A percentile compares a stretch with the other conserved stretches of the same genome.
Evolutionary conservation across 1,284 basidiomycete species (phyloP).

Genomic region (Ganoderma sinense): DNA sequence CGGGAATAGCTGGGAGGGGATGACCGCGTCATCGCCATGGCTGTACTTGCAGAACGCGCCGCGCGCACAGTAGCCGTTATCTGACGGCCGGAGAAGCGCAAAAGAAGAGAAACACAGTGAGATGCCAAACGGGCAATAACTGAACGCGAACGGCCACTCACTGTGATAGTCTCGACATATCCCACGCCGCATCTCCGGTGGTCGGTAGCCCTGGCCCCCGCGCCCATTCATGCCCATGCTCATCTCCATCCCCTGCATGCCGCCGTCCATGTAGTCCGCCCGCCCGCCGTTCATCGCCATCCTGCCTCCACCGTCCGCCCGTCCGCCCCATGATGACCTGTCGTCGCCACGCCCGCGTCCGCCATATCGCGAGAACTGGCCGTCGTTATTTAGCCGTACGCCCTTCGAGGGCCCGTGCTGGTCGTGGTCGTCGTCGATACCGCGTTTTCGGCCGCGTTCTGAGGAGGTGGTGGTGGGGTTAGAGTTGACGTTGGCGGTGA

Average conservation of each 20-base stretch:
- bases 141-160: conserved; percentile 50
- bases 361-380: conserved; percentile 67
- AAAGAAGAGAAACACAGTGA: conserved; percentile 12
- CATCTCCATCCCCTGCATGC: conserved; percentile 44
- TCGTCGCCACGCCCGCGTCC: conserved; percentile 32
- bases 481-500: conserved; percentile 55
- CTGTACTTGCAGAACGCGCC: conserved; percentile 93
- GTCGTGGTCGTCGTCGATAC: conserved; percentile 67
- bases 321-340: conserved; percentile 46
- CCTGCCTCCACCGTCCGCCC: conserved; percentile 43
- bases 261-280: conserved; percentile 42
- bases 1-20: conserved; percentile 71
- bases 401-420: conserved; percentile 73
- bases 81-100: conserved; percentile 46
- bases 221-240: conserved; percentile 49
- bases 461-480: conserved; percentile 46
- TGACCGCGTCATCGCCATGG: conserved; percentile 85
- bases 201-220: conserved; percentile 61
- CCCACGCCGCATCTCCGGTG: conserved; percentile 68
- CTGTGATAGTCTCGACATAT: conserved; percentile 92
- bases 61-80: conserved; percentile 90
- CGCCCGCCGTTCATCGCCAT: conserved; percentile 37
- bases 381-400: conserved; percentile 67
- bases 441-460: conserved; percentile 70
- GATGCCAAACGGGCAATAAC: neutral